Evolutionary conservation across 176 grass and related monocot genomes (phyloP), one percentile per base, ranked within the genome.

Genomic region (Secale cereale): DNA sequence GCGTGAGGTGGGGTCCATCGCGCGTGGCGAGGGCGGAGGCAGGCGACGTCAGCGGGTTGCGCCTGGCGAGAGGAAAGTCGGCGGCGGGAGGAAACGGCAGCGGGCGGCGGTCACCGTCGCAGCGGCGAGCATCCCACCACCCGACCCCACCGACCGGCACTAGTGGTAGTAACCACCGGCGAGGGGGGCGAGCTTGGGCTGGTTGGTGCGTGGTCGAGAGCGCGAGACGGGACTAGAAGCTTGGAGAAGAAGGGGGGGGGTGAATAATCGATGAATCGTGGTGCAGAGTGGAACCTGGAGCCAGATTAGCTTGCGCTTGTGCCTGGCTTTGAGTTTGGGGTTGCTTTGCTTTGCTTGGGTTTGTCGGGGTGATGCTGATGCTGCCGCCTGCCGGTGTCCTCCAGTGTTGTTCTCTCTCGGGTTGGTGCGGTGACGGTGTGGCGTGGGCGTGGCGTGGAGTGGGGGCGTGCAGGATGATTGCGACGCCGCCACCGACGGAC

Each of bases 1-100:
- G 77, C 94, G 91, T 43, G 94, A 83, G 65, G 90, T 37, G 80
- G 91, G 91, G 82, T 94, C 85, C 94, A 97, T 97, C 74, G 84
- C 25, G 83, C 19, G 30, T 60, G 2, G 52, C 54, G 29, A 50
- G 48, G 20, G 74, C 20, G 7, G 19, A 7, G 30, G 29, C 5
- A 41, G 67, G 11, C 74, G 79, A 46, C 57, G 81, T 83, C 87
- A 65, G 16, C 39, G 39, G 82, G 22, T 37, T 16, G 46, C 48
- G 77, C 4, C 11, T 48, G 61, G 31, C 45, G 63, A 74, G 27
- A 69, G 8, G 56, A 7, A 12, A 8, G 71, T 32, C 56, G 32
- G 80, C 59, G 83, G 8, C 46, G 65, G 64, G 27, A n/a, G 35
- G 36, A 81, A 28, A 59, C 59, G 41, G 65, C 41, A 59, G 81